These are phyloP conservation scores for Termitomyces sp. DNA, from an alignment of 768 basidiomycete genomes.

Conservation along the genomic window DNA sequence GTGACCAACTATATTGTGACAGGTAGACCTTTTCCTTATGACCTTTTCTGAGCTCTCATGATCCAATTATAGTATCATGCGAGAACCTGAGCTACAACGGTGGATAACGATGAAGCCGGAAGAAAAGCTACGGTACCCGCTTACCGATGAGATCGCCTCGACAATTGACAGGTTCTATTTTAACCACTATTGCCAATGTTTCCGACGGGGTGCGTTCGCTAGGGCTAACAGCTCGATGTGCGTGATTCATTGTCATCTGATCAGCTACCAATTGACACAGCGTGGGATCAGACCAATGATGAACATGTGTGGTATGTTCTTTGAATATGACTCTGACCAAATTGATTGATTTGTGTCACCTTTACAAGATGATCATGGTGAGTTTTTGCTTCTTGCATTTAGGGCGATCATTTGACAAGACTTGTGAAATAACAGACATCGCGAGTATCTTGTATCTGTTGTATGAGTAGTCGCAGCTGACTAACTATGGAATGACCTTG, in stretches of 20 bases:
- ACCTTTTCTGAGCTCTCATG: background rate
- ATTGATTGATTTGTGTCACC: background rate
- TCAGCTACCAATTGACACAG: background rate
- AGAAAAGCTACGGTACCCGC: constrained; percentile 48
- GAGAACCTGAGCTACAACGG: constrained; percentile 83
- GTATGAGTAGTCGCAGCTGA: background rate
- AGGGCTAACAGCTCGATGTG: constrained; percentile 88
- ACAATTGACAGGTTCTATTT: constrained; percentile 88
- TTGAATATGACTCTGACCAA: background rate
- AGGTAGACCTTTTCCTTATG: constrained; percentile 28
- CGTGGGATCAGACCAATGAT: constrained; percentile 62
- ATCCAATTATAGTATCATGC: constrained; percentile 48
- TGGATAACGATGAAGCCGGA: constrained; percentile 69
- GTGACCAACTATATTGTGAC: constrained; percentile 90
- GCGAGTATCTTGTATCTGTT: constrained; percentile 16
- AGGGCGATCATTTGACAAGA: constrained; percentile 1
- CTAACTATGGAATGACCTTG: background rate
- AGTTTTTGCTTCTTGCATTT: constrained; percentile 16
- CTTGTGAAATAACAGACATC: constrained; percentile 11
- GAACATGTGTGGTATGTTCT: constrained; percentile 70
- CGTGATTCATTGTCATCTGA: constrained; percentile 22
- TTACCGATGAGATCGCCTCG: constrained; percentile 66
- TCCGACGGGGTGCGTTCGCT: constrained; percentile 86
- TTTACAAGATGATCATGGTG: constrained; percentile 74
- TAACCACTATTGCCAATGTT: constrained; percentile 84